A percentile compares a stretch with the other conserved stretches of the same genome.
Conservation (phyloP, 2,329 filamentous ascomycete genomes). For the Lecanicillium sp. region DNA sequence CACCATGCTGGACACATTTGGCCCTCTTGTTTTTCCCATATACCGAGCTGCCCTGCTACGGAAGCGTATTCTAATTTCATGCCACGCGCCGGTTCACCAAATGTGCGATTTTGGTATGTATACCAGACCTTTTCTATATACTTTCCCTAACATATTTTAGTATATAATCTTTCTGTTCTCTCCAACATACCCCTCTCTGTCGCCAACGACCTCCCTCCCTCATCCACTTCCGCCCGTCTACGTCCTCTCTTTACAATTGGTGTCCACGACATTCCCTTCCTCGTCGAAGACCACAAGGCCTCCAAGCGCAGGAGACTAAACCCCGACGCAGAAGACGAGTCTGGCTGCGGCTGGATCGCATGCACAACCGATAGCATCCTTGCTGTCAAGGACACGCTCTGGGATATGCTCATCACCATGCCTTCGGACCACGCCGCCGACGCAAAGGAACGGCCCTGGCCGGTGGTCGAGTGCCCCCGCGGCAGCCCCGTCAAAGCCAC, state of each 20-base stretch:
- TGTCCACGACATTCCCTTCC: conserved; percentile 81
- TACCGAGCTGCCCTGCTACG: conserved; percentile 80
- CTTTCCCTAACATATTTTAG: conserved; percentile 38
- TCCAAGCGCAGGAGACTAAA: conserved; percentile 34
- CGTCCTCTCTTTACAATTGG: conserved; percentile 88
- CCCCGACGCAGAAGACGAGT: conserved; percentile 38
- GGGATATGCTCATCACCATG: conserved; percentile 83
- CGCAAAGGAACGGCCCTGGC: conserved; percentile 62
- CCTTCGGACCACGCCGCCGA: conserved; percentile 56
- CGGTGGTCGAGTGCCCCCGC: conserved; percentile 62
- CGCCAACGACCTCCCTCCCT: conserved; percentile 59
- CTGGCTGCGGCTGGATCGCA: conserved; percentile 73
- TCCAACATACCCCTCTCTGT: conserved; percentile 78
- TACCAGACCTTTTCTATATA: conserved; percentile 18
- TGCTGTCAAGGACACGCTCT: conserved; percentile 76
- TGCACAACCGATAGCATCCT: conserved; percentile 95
- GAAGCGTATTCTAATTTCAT: conserved; percentile 82
- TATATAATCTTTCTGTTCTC: conserved; percentile 90
- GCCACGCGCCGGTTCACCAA: conserved; percentile 76
- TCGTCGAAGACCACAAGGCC: conserved; percentile 56
- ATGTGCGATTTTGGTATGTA: conserved; percentile 80
- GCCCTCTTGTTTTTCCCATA: conserved; percentile 86
- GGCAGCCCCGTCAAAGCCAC: conserved; percentile 71
- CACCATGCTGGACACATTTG: conserved; percentile 73
- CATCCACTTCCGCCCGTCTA: conserved; percentile 58